Conservation (phyloP, 371 early-diverging fungal genomes). For the Mortierella sp. region DNA sequence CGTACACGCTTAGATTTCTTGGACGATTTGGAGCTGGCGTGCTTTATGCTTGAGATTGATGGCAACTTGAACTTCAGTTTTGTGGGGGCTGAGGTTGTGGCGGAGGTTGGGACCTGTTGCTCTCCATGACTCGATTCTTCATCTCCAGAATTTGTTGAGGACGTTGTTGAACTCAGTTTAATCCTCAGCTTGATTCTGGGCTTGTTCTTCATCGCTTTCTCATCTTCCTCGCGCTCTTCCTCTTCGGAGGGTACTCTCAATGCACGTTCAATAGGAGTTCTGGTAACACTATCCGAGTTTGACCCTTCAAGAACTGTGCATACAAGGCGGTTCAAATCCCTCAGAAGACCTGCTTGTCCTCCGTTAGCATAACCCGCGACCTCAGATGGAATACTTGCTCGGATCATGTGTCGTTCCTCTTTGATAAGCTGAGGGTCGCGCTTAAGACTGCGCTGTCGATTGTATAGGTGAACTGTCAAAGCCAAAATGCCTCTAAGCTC, state of each 20-base stretch:
- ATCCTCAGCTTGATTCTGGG: constrained; percentile 46
- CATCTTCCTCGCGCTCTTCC: constrained; percentile 9
- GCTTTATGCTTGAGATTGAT: background rate
- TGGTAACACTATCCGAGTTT: background rate
- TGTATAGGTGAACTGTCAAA: constrained; percentile 35
- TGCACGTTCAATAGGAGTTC: background rate
- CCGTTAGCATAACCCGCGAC: constrained; percentile 11
- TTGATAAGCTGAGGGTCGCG: constrained; percentile 23
- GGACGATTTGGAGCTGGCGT: constrained; percentile 1
- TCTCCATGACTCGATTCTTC: constrained; percentile 20
- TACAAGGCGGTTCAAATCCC: constrained; percentile 18
- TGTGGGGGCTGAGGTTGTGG: constrained; percentile 7
- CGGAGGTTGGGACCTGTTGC: constrained; percentile 21
- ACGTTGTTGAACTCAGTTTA: constrained; percentile 40
- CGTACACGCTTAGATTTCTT: constrained; percentile 3
- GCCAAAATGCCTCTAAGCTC: constrained; percentile 38
- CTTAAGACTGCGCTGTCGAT: constrained; percentile 39
- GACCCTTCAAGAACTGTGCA: constrained; percentile 4
- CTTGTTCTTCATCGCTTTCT: constrained; percentile 13
- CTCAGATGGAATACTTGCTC: constrained; percentile 43
- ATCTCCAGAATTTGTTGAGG: constrained; percentile 30
- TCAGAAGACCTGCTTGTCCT: constrained; percentile 23
- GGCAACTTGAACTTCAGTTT: constrained; percentile 33
- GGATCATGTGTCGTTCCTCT: constrained; percentile 47
- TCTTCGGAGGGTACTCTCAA: constrained; percentile 15